Conservation (phyloP, 148 eudicot species). For the Bassia scoparia region DNA sequence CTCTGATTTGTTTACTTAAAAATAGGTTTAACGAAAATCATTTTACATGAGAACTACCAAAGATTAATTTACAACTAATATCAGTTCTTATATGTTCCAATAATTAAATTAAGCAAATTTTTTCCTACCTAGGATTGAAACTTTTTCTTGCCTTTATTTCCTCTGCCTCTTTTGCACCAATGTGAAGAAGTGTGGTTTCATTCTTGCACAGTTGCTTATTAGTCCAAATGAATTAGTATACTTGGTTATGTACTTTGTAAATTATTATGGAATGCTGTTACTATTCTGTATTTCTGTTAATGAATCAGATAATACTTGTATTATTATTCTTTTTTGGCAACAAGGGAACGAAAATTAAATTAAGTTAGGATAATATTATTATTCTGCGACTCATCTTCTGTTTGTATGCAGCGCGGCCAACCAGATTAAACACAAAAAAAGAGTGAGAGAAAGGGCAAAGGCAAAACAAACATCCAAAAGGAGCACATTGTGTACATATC, state of each 20-base stretch:
- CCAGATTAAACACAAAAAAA: slow-evolving; percentile 44
- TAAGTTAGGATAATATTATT: too few relatives aligned
- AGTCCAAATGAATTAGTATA: background rate
- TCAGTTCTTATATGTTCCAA: too few relatives aligned
- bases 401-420: slow-evolving; percentile 65
- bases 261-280: too few relatives aligned
- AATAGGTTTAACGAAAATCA: background rate
- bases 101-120: too few relatives aligned
- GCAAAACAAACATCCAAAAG: slow-evolving; percentile 56
- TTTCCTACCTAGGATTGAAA: too few relatives aligned
- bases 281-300: too few relatives aligned
- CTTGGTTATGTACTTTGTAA: background rate
- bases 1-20: background rate
- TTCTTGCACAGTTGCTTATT: background rate
- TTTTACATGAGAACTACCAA: background rate
- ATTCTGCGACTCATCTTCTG: background rate
- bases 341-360: too few relatives aligned
- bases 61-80: too few relatives aligned
- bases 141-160: too few relatives aligned
- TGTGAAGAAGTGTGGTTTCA: background rate
- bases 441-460: slow-evolving; percentile 53
- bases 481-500: slow-evolving; percentile 56
- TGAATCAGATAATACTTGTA: background rate
- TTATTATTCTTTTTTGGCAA: too few relatives aligned
- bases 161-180: too few relatives aligned